Base-by-base conservation (phyloP, 2,329 filamentous ascomycete species). In the Fusarium chaquense region DNA sequence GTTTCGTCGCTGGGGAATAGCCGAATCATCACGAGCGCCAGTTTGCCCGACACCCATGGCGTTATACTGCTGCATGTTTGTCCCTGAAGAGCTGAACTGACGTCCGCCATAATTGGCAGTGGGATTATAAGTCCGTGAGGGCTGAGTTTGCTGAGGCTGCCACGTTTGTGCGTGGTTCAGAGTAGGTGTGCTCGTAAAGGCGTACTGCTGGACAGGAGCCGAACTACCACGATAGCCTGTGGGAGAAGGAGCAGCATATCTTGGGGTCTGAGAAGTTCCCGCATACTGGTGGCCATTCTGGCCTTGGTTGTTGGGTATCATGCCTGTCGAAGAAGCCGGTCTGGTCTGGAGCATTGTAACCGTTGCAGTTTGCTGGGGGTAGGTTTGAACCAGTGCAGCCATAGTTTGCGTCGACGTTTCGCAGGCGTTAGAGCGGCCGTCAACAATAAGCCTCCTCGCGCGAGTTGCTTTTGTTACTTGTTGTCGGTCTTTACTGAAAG, bases 361-460 rank as follows among this genome's bases (percentile, higher is more conserved):
- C 73, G 91, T 90, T 80, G 86, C 85, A 77, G 90, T 89, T 81
- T 93, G 91, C 82, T 93, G 90, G 76, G 92, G 88, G 78, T 92
- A 92, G 67, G 91, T 89, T 83, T 95, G 93, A 77, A 94, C 91
- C 84, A 95, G 86, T 81, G 92, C 91, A 84, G 92, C 92, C 93
- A 96, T 95, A 80, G 79, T 91, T 85, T 62, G 63, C 59, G 60
- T 60, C 28, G 45, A 47, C 26, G 49, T 67, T 54, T 46, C 43
- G 49, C 20, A 51, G 62, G 43, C 41, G 41, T 28, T 58, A 22
- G 24, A 58, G 53, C 44, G 41, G 41, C 71, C 62, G 65, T 65
- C 61, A 67, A 69, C 60, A 71, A 68, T 50, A 73, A 69, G 62
- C 56, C 52, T 62, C 40, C 56, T 58, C 58, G 55, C 53, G 57